phyloP scores from a whole-genome alignment of 2,329 filamentous ascomycete genomes.

The Parastagonospora avenae region DNA sequence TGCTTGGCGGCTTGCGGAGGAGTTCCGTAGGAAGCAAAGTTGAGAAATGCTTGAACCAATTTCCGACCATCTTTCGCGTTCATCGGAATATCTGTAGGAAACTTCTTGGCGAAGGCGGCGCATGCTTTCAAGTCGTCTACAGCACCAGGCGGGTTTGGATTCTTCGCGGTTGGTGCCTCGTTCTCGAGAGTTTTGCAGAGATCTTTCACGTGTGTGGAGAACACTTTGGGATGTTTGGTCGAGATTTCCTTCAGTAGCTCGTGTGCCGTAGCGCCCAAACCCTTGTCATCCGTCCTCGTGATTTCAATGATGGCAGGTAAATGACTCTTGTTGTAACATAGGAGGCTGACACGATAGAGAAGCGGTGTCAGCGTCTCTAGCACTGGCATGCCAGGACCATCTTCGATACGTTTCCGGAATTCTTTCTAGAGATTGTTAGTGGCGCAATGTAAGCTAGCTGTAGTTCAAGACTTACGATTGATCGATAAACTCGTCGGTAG shows the following conservation, averaged over 20 bases:
- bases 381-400: slow-evolving; percentile 65
- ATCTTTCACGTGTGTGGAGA: slow-evolving; percentile 90
- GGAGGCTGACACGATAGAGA: slow-evolving; percentile 79
- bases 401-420: slow-evolving; percentile 78
- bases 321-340: slow-evolving; percentile 94
- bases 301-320: slow-evolving; percentile 87
- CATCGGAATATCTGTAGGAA: slow-evolving; percentile 78
- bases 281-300: slow-evolving; percentile 81
- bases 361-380: slow-evolving; percentile 82
- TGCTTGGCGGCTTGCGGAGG: slow-evolving; percentile 89
- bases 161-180: slow-evolving; percentile 73
- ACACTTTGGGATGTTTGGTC: slow-evolving; percentile 82
- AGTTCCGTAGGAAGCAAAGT: slow-evolving; percentile 80
- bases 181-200: slow-evolving; percentile 85
- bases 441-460: neutral
- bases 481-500: slow-evolving; percentile 87
- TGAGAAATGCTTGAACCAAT: slow-evolving; percentile 79
- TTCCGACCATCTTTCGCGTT: slow-evolving; percentile 66
- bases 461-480: slow-evolving; percentile 57
- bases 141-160: slow-evolving; percentile 72
- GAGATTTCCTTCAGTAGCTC: slow-evolving; percentile 93
- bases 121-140: slow-evolving; percentile 94
- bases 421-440: slow-evolving; percentile 63
- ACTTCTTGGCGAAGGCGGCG: slow-evolving; percentile 85
- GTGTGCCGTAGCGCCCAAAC: slow-evolving; percentile 78